Percentiles rank a stretch among this genome's conserved stretches.
Evolutionary conservation across 2,329 filamentous ascomycete genomes (phyloP).

Genomic region (Dactylellina parvicollis): DNA sequence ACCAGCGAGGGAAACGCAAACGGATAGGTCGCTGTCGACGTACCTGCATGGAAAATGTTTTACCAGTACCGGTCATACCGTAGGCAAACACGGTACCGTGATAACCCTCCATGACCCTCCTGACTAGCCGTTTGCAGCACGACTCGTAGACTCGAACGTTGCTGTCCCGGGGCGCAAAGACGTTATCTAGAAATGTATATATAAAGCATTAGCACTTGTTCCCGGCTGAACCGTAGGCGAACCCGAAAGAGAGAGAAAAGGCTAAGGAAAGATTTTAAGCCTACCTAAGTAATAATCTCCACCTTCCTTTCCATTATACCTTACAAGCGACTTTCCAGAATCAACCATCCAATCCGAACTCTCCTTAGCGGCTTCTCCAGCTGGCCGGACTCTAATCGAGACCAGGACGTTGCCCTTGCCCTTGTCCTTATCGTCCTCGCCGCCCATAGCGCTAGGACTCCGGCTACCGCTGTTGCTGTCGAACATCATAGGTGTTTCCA

Average conservation of each 20-base stretch:
- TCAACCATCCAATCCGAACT: conserved; percentile 89
- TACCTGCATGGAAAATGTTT: conserved; percentile 99
- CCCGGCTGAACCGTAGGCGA: neutral
- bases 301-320: conserved; percentile 86
- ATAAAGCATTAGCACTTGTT: conserved; percentile 9
- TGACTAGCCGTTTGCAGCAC: conserved; percentile 89
- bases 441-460: conserved; percentile 54
- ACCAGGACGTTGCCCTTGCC: conserved; percentile 94
- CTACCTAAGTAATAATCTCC: conserved; percentile 92
- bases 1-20: conserved; percentile 15
- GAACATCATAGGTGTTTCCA: conserved; percentile 28
- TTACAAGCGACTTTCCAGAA: conserved; percentile 80
- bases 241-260: conserved; percentile 44
- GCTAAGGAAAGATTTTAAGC: conserved; percentile 57
- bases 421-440: conserved; percentile 74
- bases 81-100: conserved; percentile 98
- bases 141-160: conserved; percentile 96
- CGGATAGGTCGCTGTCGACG: conserved; percentile 64
- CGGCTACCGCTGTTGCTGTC: conserved; percentile 42
- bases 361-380: conserved; percentile 71
- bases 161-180: conserved; percentile 92
- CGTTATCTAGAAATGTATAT: conserved; percentile 75
- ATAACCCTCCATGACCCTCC: conserved; percentile 98
- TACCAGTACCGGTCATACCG: conserved; percentile 98
- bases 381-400: conserved; percentile 90